phyloP scores from a whole-genome alignment of 768 basidiomycete genomes.

The Termitomyces sp. region DNA sequence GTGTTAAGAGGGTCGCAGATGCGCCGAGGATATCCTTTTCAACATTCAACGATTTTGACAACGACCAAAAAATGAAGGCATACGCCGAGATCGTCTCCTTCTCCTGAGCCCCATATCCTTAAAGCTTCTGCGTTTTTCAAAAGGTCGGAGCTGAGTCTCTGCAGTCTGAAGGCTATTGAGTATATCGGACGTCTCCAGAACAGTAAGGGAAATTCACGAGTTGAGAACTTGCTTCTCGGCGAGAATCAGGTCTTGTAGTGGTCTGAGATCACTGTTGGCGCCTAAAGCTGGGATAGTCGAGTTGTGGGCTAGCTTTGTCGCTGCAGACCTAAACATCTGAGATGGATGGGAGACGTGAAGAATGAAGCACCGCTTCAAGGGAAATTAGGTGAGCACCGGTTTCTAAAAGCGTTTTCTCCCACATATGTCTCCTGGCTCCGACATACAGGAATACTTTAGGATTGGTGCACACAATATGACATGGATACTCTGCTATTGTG shows the following conservation, averaged over 20 bases:
- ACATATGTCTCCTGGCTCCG: background rate
- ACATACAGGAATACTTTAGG: background rate
- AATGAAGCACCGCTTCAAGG: background rate
- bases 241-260: conserved; percentile 84
- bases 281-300: conserved; percentile 68
- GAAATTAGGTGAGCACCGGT: background rate
- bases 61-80: conserved; percentile 19
- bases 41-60: background rate
- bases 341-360: background rate
- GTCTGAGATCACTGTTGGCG: conserved; percentile 71
- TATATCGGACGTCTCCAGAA: conserved; percentile 8
- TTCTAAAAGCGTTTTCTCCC: background rate
- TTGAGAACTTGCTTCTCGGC: conserved; percentile 79
- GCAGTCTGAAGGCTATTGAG: conserved; percentile 35
- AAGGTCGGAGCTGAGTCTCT: conserved; percentile 60
- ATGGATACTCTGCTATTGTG: too few species aligned
- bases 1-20: conserved; percentile 59
- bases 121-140: conserved; percentile 68
- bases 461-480: background rate
- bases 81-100: conserved; percentile 81
- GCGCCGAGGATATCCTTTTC: conserved; percentile 68
- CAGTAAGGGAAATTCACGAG: conserved; percentile 42
- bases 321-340: conserved; percentile 70
- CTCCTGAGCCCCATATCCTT: conserved; percentile 66
- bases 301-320: conserved; percentile 85